These are phyloP conservation scores for Diaporthe ilicicola DNA, from an alignment of 2,329 filamentous ascomycete genomes.

Conservation along the genomic window DNA sequence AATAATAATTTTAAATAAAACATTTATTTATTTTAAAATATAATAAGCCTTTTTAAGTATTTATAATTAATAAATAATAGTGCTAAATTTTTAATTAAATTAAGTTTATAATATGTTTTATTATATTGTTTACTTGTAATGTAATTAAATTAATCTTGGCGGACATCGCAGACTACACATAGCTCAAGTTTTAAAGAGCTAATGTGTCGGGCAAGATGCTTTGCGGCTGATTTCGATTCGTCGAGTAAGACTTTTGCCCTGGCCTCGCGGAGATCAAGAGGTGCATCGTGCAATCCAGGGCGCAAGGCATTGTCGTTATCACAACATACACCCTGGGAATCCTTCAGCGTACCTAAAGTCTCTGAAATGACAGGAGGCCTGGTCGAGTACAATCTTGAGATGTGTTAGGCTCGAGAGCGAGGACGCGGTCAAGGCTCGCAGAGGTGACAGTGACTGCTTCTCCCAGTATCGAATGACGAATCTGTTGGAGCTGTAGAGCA, in stretches of 20 bases:
- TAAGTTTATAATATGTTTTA: too few species aligned
- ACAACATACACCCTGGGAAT: neutral
- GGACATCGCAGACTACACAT: neutral
- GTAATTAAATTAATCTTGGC: too few species aligned
- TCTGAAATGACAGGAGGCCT: neutral
- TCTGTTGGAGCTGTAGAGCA: neutral
- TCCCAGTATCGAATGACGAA: neutral
- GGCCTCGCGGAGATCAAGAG: neutral
- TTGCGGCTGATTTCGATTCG: neutral
- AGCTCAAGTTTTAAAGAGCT: neutral
- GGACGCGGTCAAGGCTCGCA: neutral
- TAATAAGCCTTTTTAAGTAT: too few species aligned
- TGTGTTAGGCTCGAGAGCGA: neutral
- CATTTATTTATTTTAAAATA: too few species aligned
- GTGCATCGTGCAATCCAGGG: neutral
- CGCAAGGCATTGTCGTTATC: neutral
- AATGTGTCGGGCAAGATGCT: neutral
- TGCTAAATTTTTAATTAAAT: too few species aligned
- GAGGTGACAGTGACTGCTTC: neutral
- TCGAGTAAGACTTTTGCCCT: neutral
- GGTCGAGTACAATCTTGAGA: neutral
- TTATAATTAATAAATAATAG: too few species aligned
- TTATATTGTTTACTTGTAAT: too few species aligned
- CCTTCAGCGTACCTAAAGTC: neutral
- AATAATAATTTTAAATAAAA: too few species aligned